Evolutionary conservation across 306 rosid species (phyloP).

Genomic region (Fragaria ananassa): DNA sequence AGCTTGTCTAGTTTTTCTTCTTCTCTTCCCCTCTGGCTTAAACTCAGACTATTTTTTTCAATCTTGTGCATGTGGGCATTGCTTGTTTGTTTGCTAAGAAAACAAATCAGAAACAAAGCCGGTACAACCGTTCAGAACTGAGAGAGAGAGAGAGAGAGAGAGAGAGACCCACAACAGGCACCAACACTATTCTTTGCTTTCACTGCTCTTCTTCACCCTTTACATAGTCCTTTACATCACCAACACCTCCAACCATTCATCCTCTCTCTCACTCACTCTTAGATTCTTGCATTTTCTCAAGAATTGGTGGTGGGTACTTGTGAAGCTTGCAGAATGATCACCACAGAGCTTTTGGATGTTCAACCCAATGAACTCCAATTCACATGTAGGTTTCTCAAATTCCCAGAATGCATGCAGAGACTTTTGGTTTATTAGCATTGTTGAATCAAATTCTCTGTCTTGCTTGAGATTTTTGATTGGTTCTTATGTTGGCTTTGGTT

Average conservation of each 20-base stretch:
- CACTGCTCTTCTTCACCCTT: conserved; percentile 34
- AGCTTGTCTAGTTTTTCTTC: neutral
- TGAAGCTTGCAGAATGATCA: conserved; percentile 30
- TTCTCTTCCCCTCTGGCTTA: neutral
- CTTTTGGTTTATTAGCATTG: neutral
- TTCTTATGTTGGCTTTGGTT: conserved; percentile 1
- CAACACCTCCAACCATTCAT: neutral
- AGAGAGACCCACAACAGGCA: conserved; percentile 12
- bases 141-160: conserved; percentile 6
- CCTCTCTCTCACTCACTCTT: conserved; percentile 7
- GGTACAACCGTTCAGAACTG: conserved; percentile 13
- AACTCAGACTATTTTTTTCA: neutral
- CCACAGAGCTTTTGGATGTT: conserved; percentile 70
- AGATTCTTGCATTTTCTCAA: conserved; percentile 13
- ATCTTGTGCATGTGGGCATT: conserved; percentile 1
- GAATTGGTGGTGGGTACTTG: neutral
- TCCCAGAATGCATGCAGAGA: neutral
- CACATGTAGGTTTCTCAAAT: conserved; percentile 46
- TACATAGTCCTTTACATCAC: conserved; percentile 9
- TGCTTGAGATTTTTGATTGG: neutral
- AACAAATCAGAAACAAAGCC: neutral
- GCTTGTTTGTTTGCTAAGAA: conserved; percentile 13
- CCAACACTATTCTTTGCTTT: conserved; percentile 21
- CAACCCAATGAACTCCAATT: conserved; percentile 68
- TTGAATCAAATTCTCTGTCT: neutral